Evolutionary conservation across 768 basidiomycete genomes (phyloP), one percentile per base, ranked within the genome.

Genomic region (Mycena vitilis): DNA sequence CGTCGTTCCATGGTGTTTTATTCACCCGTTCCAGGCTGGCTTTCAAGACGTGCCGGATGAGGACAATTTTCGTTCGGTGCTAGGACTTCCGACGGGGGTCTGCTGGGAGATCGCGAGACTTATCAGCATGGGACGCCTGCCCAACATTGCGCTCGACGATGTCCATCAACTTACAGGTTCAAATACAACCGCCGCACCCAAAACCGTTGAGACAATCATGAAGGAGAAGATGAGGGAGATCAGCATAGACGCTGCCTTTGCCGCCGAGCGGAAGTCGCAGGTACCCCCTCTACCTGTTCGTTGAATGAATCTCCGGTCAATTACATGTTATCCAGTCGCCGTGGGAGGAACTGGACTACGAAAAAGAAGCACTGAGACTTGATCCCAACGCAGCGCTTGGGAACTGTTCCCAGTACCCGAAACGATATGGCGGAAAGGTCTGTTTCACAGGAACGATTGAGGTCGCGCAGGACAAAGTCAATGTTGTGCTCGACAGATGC

Each of bases 341-440:
- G 0, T 93, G 90, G 90, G 73, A 73, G 45, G 88, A 91, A 72
- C 78, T 92, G 6, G 90, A 92, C 69, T 74, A 67, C 7, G 91
- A 93, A 73, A 84, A 87, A 49, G 71, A 72, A 0, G 79, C 79
- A 1, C 76, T 89, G 9, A 16, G 34, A 0, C 54, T 75, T 4
- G 69, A 83, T 60, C 74, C 76, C 0, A 76, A 74, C 22, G 80
- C 80, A 3, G 84, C 81, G 13, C 75, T 90, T 4, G 89, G 86
- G 0, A 80, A 83, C 60, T 79, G 79, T 25, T 70, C 76, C 20
- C 73, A 79, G 16, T 71, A 76, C 42, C 77, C 78, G 3, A 75
- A 75, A 30, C 40, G 40, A 37, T 65, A 87, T 68, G 90, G 88
- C 4, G 91, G 91, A 0, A 85, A 86, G 72, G 81, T 91, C 0